Conservation (phyloP, 148 eudicot genomes). For the Euryodendron excelsum region DNA sequence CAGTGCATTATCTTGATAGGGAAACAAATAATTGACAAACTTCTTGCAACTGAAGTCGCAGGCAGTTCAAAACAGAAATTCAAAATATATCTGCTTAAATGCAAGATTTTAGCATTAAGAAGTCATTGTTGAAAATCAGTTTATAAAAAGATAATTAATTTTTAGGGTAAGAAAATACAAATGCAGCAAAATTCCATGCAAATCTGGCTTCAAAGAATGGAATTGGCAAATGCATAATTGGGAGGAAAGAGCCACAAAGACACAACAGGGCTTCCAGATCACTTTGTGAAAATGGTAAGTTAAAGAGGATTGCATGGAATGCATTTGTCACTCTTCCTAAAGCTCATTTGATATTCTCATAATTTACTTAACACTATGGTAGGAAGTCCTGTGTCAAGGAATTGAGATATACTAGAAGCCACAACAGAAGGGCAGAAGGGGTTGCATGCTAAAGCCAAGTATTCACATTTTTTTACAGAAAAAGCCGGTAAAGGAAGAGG, state of each 20-base stretch:
- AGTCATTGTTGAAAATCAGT: too few species aligned
- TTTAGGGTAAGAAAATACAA: too few species aligned
- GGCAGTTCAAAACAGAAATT: neutral
- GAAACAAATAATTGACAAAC: neutral
- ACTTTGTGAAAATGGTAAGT: neutral
- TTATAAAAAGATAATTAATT: too few species aligned
- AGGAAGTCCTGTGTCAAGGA: neutral
- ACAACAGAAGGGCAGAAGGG: neutral
- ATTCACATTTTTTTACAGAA: neutral
- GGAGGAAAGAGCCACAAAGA: neutral
- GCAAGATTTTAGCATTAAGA: neutral
- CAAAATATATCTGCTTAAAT: neutral
- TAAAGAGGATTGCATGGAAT: neutral
- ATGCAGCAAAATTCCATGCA: slow-evolving; percentile 1
- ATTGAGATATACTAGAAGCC: neutral
- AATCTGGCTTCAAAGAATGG: neutral
- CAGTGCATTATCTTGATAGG: neutral
- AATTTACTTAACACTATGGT: neutral
- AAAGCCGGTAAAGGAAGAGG: neutral
- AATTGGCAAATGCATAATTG: neutral
- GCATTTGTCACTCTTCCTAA: neutral
- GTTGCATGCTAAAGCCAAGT: neutral
- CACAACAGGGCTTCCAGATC: neutral
- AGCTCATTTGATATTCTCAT: neutral
- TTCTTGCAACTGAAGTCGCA: neutral